These are phyloP conservation scores for Neopestalotiopsis sp. DNA, from an alignment of 2,329 filamentous ascomycete species.

Conservation along the genomic window DNA sequence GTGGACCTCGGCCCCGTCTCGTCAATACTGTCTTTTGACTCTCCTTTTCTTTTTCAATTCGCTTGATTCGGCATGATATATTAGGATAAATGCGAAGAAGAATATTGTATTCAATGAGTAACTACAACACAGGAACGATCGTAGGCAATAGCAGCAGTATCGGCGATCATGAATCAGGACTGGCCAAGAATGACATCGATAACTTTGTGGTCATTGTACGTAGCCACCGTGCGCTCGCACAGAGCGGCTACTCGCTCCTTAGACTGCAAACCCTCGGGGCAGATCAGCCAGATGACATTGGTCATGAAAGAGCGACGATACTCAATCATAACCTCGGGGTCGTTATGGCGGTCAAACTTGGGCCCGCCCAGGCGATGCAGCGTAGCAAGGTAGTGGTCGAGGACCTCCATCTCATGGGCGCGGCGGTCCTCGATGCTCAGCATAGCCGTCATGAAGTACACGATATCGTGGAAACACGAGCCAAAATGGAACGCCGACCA, in stretches of 20 bases:
- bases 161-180: constrained; percentile 8
- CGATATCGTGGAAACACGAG: constrained; percentile 48
- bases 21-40: too few species aligned
- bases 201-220: constrained; percentile 42
- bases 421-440: constrained; percentile 45
- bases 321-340: constrained; percentile 36
- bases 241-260: constrained; percentile 40
- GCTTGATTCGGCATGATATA: too few species aligned
- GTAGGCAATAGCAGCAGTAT: neutral
- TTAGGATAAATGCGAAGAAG: too few species aligned
- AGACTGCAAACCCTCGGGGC: constrained; percentile 36
- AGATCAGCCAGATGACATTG: constrained; percentile 37
- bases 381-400: constrained; percentile 41
- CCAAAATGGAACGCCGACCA: constrained; percentile 47
- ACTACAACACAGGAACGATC: too few species aligned
- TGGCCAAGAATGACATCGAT: constrained; percentile 32
- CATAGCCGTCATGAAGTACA: constrained; percentile 45
- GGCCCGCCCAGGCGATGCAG: constrained; percentile 39
- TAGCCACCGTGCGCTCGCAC: constrained; percentile 39
- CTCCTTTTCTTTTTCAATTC: too few species aligned
- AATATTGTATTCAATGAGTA: too few species aligned
- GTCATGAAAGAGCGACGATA: constrained; percentile 39
- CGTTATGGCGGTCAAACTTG: constrained; percentile 34
- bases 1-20: too few species aligned
- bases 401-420: constrained; percentile 43